Evolutionary conservation across 306 rosid genomes (phyloP), one percentile per base, ranked within the genome.

Genomic region (Fragaria nilgerrensis): DNA sequence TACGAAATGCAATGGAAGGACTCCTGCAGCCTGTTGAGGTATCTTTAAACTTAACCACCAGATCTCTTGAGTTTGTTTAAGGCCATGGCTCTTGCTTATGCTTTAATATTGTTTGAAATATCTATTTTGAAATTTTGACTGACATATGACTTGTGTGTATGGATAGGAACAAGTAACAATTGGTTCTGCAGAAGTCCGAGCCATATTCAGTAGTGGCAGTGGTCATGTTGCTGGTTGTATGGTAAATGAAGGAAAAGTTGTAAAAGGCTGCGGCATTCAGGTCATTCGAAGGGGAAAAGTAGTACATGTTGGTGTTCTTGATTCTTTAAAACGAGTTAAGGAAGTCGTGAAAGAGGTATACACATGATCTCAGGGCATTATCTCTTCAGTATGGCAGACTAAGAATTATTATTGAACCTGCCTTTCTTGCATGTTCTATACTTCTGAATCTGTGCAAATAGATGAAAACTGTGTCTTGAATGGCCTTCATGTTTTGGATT

Each of bases 161-260:
- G 81, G 14, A 19, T 65, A 95, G 99, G 97, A 95, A 58, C 94
- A 86, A 87, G 58, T 86, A 80, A 12, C 85, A 68, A 91, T 92
- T 85, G 99, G 99, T 63, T 86, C 91, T 37, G 97, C 93, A 9
- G 90, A 87, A 83, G 88, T 95, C 63, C 89, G 99, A 32, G 99
- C 97, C 0, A 73, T 86, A 43, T 95, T 95, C 86, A 89, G 97
- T 85, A 92, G 97, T 67, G 97, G 99, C 70, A 95, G 99, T 76
- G 94, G 96, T 79, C 92, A 90, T 74, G 97, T 88, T 71, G 99
- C 99, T 80, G 99, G 99, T 66, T 95, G 99, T 84, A 95, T 95
- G 97, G 83, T 92, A 45, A 85, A 37, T 1, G 96, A 90, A 29
- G 97, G 99, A 78, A 95, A 95, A 81, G 53, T 92, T 62, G 64